Base-by-base conservation (phyloP, 352 stramenopile genomes). In the Albugo laibachii region DNA sequence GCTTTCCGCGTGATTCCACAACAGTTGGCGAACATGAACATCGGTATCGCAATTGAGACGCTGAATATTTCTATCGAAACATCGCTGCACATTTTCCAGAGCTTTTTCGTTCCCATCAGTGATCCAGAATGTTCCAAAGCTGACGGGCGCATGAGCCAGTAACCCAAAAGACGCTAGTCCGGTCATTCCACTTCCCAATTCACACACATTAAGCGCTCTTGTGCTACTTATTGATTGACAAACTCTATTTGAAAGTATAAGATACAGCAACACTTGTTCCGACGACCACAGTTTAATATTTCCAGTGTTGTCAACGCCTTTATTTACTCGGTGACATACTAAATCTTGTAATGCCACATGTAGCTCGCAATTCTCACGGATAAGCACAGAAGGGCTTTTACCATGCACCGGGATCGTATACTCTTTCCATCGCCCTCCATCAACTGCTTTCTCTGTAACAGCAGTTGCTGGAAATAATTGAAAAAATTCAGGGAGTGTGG, bases 221-320 rank as follows among this genome's bases (percentile, higher is more conserved):
- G 3, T 19, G 15, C 19, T 24, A 3, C 40, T 43, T 24, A 43
- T 24, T 8, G 38, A 19, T n/a, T 52, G 11, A 16, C 50, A 69
- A 0, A 77, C 44, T 16, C 54, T 21, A 11, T 65, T 65, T 20
- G 58, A 54, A 18, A 92, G 56, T 36, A 92, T 14, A 38, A 80
- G 70, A 11, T 59, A 63, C 8, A 92, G 62, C 47, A 92, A 35
- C 16, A 87, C 58, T 51, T 78, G 63, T 55, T 92, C 78, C 2
- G 69, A 83, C 21, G 78, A 74, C 78, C 78, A 92, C 44, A 70
- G 88, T 16, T 76, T 73, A 42, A 92, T 83, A 59, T 92, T 92
- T 27, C 78, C 78, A 36, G 78, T 92, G 61, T 92, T 92, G 60
- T 92, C 78, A 31, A 92, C 78, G 13, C 71, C 75, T 18, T 74